Evolutionary conservation across 1,284 basidiomycete genomes (phyloP).

Genomic region (Fomitopsis betulina): DNA sequence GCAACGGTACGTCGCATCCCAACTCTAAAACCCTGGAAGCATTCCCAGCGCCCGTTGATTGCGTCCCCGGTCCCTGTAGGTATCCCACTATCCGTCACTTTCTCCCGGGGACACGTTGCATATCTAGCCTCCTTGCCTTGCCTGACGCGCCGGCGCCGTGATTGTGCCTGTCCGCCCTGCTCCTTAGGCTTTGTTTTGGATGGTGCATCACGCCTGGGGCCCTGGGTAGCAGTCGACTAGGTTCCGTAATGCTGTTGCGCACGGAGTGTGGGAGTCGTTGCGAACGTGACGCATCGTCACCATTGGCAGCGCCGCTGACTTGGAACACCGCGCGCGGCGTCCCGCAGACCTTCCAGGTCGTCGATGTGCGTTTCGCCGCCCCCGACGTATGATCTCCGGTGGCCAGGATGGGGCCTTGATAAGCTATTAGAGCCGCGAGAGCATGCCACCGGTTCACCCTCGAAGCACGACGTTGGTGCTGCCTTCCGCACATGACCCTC

Average conservation of each 20-base stretch:
- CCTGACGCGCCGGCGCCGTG: not conserved
- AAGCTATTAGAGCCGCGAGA: slow-evolving; percentile 1
- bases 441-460: not conserved
- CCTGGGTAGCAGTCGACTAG: no score
- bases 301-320: not conserved
- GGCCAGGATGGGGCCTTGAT: slow-evolving; percentile 1
- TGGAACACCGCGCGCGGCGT: no score
- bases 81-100: not conserved
- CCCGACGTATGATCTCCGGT: not conserved
- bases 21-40: slow-evolving; percentile 5
- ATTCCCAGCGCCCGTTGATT: not conserved
- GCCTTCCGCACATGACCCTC: not conserved
- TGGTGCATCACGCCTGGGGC: no score
- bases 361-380: not conserved
- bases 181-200: no score
- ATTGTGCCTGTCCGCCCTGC: not conserved
- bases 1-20: not conserved
- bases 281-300: no score
- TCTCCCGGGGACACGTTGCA: not conserved
- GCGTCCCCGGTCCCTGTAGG: not conserved
- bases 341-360: no score
- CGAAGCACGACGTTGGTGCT: not conserved
- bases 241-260: no score
- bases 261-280: no score
- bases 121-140: no score